Conservation (phyloP, 176 grass and related monocot species). For the Bolboschoenus planiculmis region DNA sequence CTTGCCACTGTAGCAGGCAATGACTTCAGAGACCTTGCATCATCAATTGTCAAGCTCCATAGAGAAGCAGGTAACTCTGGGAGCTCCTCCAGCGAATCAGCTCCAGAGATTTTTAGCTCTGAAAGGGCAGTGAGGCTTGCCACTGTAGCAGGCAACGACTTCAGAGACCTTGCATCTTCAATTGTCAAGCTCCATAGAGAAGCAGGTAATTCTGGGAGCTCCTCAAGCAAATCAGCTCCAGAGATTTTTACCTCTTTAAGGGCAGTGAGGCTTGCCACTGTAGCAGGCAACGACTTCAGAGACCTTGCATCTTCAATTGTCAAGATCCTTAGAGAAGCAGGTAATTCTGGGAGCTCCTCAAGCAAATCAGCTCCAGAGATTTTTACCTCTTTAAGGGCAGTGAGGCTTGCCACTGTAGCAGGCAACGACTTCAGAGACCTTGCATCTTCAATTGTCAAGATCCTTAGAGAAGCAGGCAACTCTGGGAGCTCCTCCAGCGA, state of each 20-base stretch:
- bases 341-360: conserved; percentile 21
- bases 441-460: not conserved
- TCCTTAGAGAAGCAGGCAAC: conserved; percentile 18
- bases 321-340: not conserved
- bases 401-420: not conserved
- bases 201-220: conserved; percentile 29
- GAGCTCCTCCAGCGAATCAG: no score
- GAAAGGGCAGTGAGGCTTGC: no score
- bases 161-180: no score
- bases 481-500: conserved; percentile 19
- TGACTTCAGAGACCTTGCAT: no score
- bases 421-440: conserved; percentile 24
- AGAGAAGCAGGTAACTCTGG: no score
- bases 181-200: no score
- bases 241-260: not conserved
- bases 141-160: no score
- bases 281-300: conserved; percentile 15
- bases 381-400: not conserved
- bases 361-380: not conserved
- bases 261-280: not conserved
- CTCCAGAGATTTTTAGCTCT: no score
- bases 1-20: no score
- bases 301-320: not conserved
- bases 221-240: not conserved
- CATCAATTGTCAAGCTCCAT: no score